Conservation (phyloP, 306 rosid species). For the Argentina anserina region DNA sequence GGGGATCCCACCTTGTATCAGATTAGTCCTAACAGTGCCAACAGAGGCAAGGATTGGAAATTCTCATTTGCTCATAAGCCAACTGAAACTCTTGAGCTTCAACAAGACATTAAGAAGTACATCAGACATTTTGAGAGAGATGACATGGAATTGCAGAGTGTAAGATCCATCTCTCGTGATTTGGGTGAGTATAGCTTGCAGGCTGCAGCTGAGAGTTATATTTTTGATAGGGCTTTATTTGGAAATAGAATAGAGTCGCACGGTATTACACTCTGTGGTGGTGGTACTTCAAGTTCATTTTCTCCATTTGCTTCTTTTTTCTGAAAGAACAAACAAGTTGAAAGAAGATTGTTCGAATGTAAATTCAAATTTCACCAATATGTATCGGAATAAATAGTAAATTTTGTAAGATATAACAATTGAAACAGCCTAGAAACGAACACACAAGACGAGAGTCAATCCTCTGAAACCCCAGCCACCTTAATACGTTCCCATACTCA, state of each 20-base stretch:
- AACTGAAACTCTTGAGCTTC: slow-evolving; percentile 34
- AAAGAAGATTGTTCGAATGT: background rate
- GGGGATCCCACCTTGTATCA: slow-evolving; percentile 19
- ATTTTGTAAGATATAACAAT: background rate
- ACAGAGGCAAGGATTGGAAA: slow-evolving; percentile 26
- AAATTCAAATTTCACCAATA: background rate
- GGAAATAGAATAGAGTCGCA: slow-evolving; percentile 64
- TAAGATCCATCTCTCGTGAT: slow-evolving; percentile 40
- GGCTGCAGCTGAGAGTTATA: slow-evolving; percentile 45
- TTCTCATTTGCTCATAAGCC: slow-evolving; percentile 63
- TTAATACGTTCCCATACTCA: too few relatives aligned
- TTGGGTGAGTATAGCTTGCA: slow-evolving; percentile 31
- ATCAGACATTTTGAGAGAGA: slow-evolving; percentile 50
- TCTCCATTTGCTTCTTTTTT: slow-evolving; percentile 34
- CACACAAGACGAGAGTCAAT: too few relatives aligned
- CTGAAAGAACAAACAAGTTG: background rate
- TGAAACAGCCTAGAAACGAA: too few relatives aligned
- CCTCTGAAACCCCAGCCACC: too few relatives aligned
- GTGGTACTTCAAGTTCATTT: slow-evolving; percentile 29
- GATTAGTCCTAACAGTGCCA: slow-evolving; percentile 31
- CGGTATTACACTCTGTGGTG: slow-evolving; percentile 51
- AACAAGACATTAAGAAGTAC: slow-evolving; percentile 58
- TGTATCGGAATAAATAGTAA: background rate
- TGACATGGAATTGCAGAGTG: slow-evolving; percentile 20
- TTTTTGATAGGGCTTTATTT: slow-evolving; percentile 46